These are phyloP conservation scores for Phanerochaete sordida DNA, from an alignment of 768 basidiomycete species.

Conservation along the genomic window DNA sequence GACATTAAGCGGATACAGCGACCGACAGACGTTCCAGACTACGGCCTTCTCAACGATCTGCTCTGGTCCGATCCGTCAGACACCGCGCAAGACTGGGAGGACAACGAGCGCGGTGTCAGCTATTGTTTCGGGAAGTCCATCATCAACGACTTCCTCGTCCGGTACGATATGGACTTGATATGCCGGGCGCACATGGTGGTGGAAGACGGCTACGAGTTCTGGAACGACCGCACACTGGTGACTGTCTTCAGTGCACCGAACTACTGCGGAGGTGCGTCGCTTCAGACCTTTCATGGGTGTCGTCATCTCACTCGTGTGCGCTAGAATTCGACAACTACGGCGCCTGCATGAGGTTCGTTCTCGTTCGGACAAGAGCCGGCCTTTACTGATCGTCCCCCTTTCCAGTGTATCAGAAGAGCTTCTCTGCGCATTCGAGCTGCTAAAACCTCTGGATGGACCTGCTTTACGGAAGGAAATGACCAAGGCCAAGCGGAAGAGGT, in stretches of 20 bases:
- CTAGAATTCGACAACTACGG: conserved; percentile 94
- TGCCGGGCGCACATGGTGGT: conserved; percentile 99
- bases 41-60: conserved; percentile 93
- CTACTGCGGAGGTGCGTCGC: conserved; percentile 83
- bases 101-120: conserved; percentile 97
- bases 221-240: conserved; percentile 97
- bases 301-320: conserved; percentile 5
- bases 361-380: neutral
- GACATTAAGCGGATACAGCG: conserved; percentile 97
- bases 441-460: conserved; percentile 93
- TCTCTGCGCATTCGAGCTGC: conserved; percentile 93
- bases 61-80: conserved; percentile 99
- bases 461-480: conserved; percentile 98
- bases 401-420: conserved; percentile 92
- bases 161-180: conserved; percentile 98
- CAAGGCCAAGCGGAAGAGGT: conserved; percentile 98
- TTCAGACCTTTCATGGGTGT: conserved; percentile 8
- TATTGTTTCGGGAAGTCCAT: conserved; percentile 98
- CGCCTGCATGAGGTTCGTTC: conserved; percentile 82
- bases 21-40: conserved; percentile 98
- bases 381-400: neutral
- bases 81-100: conserved; percentile 98
- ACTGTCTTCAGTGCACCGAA: conserved; percentile 99
- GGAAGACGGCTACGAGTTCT: conserved; percentile 99
- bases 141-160: conserved; percentile 92